Base-by-base conservation (phyloP, 306 rosid species). In the Alnus glutinosa region DNA sequence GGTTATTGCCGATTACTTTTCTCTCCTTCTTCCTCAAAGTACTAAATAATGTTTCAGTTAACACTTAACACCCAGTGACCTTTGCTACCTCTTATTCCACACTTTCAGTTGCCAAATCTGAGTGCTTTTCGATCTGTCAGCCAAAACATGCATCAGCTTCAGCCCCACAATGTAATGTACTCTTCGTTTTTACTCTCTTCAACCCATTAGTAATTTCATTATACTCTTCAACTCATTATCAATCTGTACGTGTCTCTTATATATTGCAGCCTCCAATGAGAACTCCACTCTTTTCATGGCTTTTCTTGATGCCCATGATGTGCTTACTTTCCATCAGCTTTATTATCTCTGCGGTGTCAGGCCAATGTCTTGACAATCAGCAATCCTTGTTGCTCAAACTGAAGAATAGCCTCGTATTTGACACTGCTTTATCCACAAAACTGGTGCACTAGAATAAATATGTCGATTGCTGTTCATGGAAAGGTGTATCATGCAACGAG, bases 301-400 rank as follows among this genome's bases (percentile, higher is more conserved):
- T 82, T 49, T 70, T 83, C 77, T 62, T 71, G 9, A 51, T 80
- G 2, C 18, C 61, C 75, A 1, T 39, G 44, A 39, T 58, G 11
- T 66, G 18, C 82, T 77, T 62, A 37, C 14, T 73, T 14, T 30
- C 62, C 23, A 68, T 49, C 70, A 12, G 78, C 47, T 9, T 81
- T 50, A 75, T 80, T 46, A 36, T 19, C 37, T 23, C 28, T 75
- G 52, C 32, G 19, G 83, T 77, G 4, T 78, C 47, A 58, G 85
- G 84, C 37, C 75, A 55, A 66, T 91, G 93, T 67, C 84, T 82
- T 4, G 72, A 34, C 1, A 85, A 88, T 69, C 88, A 92, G 82
- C 39, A 50, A 61, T 37, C 74, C 15, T 79, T 86, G 79, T 57
- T 90, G 72, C 80, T 88, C 1, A 77, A 83, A 18, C 57, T 91